phyloP scores from a whole-genome alignment of 805 yeast genomes.

The Alloascoidea africana region DNA sequence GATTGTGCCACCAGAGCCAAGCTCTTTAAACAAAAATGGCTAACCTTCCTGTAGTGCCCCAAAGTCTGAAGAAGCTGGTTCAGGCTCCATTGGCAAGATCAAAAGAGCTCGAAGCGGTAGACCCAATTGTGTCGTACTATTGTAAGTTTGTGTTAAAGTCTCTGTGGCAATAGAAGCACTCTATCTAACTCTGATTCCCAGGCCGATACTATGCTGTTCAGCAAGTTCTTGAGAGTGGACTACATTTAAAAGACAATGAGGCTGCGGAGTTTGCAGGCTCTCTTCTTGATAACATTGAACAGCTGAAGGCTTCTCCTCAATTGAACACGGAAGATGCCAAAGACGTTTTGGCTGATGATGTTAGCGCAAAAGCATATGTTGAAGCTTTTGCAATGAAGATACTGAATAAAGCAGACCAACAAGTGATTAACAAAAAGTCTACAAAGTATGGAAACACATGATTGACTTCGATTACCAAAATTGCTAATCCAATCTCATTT shows the following conservation, averaged over 20 bases:
- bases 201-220: slow-evolving; percentile 52
- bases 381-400: slow-evolving; percentile 42
- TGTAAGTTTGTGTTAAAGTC: slow-evolving; percentile 23
- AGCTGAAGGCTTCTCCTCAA: slow-evolving; percentile 25
- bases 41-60: slow-evolving; percentile 6
- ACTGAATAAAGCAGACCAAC: slow-evolving; percentile 37
- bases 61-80: slow-evolving; percentile 13
- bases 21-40: too few species aligned
- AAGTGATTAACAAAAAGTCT: slow-evolving; percentile 26
- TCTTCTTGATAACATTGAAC: slow-evolving; percentile 61
- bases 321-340: slow-evolving; percentile 19
- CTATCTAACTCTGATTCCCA: background rate
- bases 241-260: slow-evolving; percentile 41
- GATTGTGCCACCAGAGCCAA: too few species aligned
- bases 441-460: slow-evolving; percentile 13
- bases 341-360: slow-evolving; percentile 43
- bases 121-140: slow-evolving; percentile 61
- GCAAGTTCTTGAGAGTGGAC: slow-evolving; percentile 40
- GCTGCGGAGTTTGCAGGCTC: slow-evolving; percentile 43
- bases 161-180: slow-evolving; percentile 4
- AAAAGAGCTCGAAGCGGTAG: slow-evolving; percentile 35
- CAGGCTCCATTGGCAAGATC: slow-evolving; percentile 38
- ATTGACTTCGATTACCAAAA: background rate
- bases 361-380: slow-evolving; percentile 38
- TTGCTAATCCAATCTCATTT: background rate